Evolutionary conservation across 257 asterid genomes (phyloP).

Genomic region (Capsicum baccatum): DNA sequence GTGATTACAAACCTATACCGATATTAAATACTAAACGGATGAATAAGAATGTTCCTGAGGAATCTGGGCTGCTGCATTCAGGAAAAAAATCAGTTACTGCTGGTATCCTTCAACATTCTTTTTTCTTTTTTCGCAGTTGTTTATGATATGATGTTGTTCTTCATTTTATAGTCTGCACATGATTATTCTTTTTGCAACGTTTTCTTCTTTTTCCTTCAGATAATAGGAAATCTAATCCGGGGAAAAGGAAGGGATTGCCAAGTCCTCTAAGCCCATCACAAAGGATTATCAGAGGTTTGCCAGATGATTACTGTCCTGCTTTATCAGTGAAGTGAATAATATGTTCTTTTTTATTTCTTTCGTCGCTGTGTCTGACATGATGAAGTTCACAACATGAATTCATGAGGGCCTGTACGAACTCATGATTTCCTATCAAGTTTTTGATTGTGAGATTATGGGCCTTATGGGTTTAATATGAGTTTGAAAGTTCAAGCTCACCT

Average conservation of each 20-base stretch:
- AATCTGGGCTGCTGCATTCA: slow-evolving; percentile 43
- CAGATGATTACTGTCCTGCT: slow-evolving; percentile 27
- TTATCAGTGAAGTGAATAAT: slow-evolving; percentile 18
- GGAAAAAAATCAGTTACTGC: slow-evolving; percentile 41
- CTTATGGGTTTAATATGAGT: background rate
- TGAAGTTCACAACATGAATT: slow-evolving; percentile 4
- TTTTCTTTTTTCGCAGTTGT: background rate
- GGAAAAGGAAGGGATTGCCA: slow-evolving; percentile 45
- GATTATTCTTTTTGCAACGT: slow-evolving; percentile 37
- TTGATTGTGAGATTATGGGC: background rate
- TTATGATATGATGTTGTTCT: slow-evolving; percentile 2
- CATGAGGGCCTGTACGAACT: slow-evolving; percentile 24
- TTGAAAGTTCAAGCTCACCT: background rate
- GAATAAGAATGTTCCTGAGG: slow-evolving; percentile 40
- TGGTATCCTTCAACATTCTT: slow-evolving; percentile 40
- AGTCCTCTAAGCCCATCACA: slow-evolving; percentile 78
- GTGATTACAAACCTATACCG: slow-evolving; percentile 50
- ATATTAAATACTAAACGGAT: slow-evolving; percentile 37
- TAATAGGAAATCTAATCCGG: slow-evolving; percentile 58
- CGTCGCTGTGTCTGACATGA: background rate
- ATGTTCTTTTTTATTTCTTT: background rate
- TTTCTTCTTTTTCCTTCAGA: slow-evolving; percentile 34
- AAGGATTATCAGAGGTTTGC: slow-evolving; percentile 76
- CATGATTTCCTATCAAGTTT: background rate
- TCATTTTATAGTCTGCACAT: background rate